These are phyloP conservation scores for Agaricus sinodeliciosus DNA, from an alignment of 768 basidiomycete genomes.

Conservation along the genomic window DNA sequence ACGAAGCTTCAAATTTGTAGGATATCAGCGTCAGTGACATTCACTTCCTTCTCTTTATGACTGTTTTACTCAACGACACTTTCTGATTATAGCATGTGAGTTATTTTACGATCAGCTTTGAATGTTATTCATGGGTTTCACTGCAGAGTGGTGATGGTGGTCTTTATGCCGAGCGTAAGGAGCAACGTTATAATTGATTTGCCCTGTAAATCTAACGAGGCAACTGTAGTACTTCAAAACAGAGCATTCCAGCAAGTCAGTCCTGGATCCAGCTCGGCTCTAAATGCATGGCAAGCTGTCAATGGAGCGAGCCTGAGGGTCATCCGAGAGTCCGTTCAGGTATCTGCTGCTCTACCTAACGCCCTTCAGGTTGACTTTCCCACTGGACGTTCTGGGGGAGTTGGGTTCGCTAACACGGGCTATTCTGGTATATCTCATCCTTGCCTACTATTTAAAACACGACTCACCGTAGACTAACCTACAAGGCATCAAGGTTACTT, in stretches of 20 bases:
- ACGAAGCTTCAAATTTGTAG: constrained; percentile 19
- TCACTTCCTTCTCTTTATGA: not conserved
- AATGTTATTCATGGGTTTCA: not conserved
- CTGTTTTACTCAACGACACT: not conserved
- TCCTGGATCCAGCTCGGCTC: constrained; percentile 41
- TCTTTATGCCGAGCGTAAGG: constrained; percentile 53
- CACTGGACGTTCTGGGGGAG: constrained; percentile 25
- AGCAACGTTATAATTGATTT: constrained; percentile 9
- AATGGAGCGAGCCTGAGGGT: constrained; percentile 44
- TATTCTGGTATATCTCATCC: constrained; percentile 37
- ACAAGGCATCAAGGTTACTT: constrained; percentile 48
- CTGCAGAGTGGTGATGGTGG: constrained; percentile 61
- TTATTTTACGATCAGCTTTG: not conserved
- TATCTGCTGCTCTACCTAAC: constrained; percentile 58
- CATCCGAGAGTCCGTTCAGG: constrained; percentile 39
- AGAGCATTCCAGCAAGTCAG: constrained; percentile 62
- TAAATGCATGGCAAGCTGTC: constrained; percentile 46
- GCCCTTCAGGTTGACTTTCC: constrained; percentile 47
- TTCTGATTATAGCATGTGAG: constrained; percentile 27
- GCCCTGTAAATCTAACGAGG: not conserved
- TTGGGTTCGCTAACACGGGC: constrained; percentile 55
- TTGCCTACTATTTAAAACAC: not conserved
- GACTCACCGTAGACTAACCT: not conserved
- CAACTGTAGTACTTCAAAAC: constrained; percentile 52
- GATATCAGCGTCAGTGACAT: constrained; percentile 53